Conservation (phyloP, 257 asterid species). For the Solanum habrochaites region DNA sequence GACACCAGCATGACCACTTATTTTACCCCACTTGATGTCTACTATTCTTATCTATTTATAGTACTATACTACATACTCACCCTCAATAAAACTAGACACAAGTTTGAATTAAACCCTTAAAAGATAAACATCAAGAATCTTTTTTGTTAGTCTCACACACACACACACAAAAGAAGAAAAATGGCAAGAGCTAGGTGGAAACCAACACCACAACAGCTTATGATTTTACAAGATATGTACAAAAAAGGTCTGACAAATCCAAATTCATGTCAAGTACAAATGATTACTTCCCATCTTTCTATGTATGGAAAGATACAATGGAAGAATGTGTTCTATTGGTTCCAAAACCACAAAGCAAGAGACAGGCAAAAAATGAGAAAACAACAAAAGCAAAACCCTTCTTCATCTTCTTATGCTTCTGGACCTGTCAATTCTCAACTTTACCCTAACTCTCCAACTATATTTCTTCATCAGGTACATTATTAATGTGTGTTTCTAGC, state of each 20-base stretch:
- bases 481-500: neutral
- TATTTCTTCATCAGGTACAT: neutral
- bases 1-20: neutral
- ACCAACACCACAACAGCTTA: neutral
- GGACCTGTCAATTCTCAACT: neutral
- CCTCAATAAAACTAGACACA: neutral
- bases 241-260: neutral
- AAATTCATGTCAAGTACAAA: neutral
- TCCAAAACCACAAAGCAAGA: neutral
- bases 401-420: neutral
- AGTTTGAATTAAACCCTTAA: neutral
- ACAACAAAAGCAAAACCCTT: neutral
- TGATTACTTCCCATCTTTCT: neutral
- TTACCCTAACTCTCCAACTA: neutral
- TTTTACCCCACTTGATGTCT: neutral
- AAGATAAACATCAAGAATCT: neutral
- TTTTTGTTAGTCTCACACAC: neutral
- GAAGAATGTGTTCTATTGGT: neutral
- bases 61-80: neutral
- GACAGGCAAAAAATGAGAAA: neutral
- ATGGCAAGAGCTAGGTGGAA: neutral
- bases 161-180: neutral
- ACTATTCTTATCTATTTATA: neutral
- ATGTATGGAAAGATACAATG: neutral
- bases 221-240: neutral